Conservation (phyloP, 352 stramenopile species). For the Phytophthora colocasiae region DNA sequence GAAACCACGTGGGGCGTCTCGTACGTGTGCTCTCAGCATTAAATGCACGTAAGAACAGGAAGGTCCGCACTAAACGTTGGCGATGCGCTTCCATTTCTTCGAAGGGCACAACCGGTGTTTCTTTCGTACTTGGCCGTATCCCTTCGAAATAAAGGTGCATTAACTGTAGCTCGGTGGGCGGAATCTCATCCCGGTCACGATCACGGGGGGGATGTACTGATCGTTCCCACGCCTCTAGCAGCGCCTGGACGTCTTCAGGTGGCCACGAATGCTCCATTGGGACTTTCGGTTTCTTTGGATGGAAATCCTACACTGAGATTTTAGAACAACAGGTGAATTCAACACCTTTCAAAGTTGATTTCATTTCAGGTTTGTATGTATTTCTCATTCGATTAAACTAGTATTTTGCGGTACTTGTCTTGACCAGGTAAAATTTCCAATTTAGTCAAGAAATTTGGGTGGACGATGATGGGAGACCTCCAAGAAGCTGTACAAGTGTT, state of each 20-base stretch:
- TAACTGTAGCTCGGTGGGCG: slow-evolving; percentile 16
- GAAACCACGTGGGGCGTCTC: slow-evolving; percentile 36
- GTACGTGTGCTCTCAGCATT: slow-evolving; percentile 17
- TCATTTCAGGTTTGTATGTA: slow-evolving; percentile 17
- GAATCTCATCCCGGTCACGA: slow-evolving; percentile 29
- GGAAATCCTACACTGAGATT: slow-evolving; percentile 24
- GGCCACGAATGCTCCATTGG: slow-evolving; percentile 41
- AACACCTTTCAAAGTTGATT: slow-evolving; percentile 1
- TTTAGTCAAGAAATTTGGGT: slow-evolving; percentile 14
- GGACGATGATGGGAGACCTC: slow-evolving; percentile 12
- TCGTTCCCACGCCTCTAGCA: slow-evolving; percentile 46
- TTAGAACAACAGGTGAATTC: slow-evolving; percentile 7
- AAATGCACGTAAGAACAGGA: slow-evolving; percentile 37
- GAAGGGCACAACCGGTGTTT: slow-evolving; percentile 7
- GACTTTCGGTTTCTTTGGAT: slow-evolving; percentile 7
- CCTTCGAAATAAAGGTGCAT: slow-evolving; percentile 29
- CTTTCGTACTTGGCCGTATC: slow-evolving; percentile 25
- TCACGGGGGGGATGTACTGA: slow-evolving; percentile 30
- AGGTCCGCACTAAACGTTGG: slow-evolving; percentile 39
- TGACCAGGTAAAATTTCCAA: background rate
- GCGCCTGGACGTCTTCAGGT: slow-evolving; percentile 37
- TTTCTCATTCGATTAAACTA: slow-evolving; percentile 2
- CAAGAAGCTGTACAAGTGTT: slow-evolving; percentile 49
- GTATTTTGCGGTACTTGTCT: background rate
- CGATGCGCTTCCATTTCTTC: slow-evolving; percentile 37